Conservation (phyloP, 345 rosid genomes). For the Gossypium ekmanianum region DNA sequence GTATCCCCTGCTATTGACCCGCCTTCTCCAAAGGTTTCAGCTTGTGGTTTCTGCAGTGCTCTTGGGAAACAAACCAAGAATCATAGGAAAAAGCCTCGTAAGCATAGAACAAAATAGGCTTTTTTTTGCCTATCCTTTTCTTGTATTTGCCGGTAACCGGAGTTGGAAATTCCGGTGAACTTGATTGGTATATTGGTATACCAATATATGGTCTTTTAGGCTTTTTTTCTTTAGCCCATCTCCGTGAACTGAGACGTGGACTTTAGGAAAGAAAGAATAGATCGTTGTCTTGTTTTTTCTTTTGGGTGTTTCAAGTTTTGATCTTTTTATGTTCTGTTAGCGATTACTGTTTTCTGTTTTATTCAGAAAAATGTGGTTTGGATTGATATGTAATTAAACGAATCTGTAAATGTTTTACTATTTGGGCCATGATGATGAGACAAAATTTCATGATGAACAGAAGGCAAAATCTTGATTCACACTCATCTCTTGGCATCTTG, state of each 20-base stretch:
- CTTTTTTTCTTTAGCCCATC: slow-evolving; percentile 15
- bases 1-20: slow-evolving; percentile 88
- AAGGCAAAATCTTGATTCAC: slow-evolving; percentile 7
- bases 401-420: slow-evolving; percentile 5
- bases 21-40: slow-evolving; percentile 81
- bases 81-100: slow-evolving; percentile 44
- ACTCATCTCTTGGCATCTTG: neutral
- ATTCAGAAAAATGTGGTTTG: neutral
- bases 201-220: neutral
- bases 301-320: neutral
- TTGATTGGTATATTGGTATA: neutral
- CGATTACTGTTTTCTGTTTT: neutral
- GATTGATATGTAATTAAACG: neutral
- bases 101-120: slow-evolving; percentile 52
- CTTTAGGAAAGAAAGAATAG: neutral
- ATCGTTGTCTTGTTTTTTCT: too few relatives aligned
- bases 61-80: slow-evolving; percentile 50
- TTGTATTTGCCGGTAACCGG: slow-evolving; percentile 5
- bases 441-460: neutral
- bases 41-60: slow-evolving; percentile 77
- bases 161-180: slow-evolving; percentile 23
- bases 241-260: slow-evolving; percentile 9
- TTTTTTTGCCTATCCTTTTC: neutral
- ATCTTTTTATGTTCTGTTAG: neutral
- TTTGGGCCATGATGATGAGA: neutral